Evolutionary conservation across 2,329 filamentous ascomycete genomes (phyloP).

Genomic region (Fusarium sp.): DNA sequence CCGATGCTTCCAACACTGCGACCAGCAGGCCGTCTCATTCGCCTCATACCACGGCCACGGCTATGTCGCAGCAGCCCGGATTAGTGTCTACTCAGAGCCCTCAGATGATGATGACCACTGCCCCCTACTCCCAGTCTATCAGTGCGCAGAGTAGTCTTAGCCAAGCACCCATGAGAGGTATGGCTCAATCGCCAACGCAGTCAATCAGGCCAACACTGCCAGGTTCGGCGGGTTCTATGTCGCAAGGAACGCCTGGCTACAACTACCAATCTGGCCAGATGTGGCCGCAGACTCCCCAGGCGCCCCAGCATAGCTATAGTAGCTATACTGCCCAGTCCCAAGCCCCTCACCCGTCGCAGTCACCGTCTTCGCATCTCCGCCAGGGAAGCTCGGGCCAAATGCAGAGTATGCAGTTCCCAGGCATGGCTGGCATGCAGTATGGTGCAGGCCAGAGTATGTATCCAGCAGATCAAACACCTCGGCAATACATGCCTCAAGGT

Average conservation of each 20-base stretch:
- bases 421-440: slow-evolving; percentile 70
- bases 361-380: slow-evolving; percentile 69
- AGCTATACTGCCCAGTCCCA: slow-evolving; percentile 65
- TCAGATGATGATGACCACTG: slow-evolving; percentile 74
- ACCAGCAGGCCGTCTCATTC: slow-evolving; percentile 67
- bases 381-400: slow-evolving; percentile 67
- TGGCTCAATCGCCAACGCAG: slow-evolving; percentile 65
- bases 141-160: slow-evolving; percentile 78
- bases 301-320: slow-evolving; percentile 66
- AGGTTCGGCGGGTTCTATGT: slow-evolving; percentile 63
- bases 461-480: slow-evolving; percentile 69
- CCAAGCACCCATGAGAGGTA: slow-evolving; percentile 77
- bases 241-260: slow-evolving; percentile 65
- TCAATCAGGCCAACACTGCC: slow-evolving; percentile 73
- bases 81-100: slow-evolving; percentile 71
- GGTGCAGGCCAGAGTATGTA: slow-evolving; percentile 68
- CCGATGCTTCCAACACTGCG: slow-evolving; percentile 56
- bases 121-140: slow-evolving; percentile 75
- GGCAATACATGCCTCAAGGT: slow-evolving; percentile 75
- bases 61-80: slow-evolving; percentile 67
- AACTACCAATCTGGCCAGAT: slow-evolving; percentile 73
- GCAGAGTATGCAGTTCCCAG: slow-evolving; percentile 71
- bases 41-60: slow-evolving; percentile 65
- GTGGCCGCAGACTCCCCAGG: slow-evolving; percentile 75
- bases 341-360: slow-evolving; percentile 62